These are phyloP conservation scores for Alternaria postmessia DNA, from an alignment of 2,329 filamentous ascomycete genomes.

Conservation along the genomic window DNA sequence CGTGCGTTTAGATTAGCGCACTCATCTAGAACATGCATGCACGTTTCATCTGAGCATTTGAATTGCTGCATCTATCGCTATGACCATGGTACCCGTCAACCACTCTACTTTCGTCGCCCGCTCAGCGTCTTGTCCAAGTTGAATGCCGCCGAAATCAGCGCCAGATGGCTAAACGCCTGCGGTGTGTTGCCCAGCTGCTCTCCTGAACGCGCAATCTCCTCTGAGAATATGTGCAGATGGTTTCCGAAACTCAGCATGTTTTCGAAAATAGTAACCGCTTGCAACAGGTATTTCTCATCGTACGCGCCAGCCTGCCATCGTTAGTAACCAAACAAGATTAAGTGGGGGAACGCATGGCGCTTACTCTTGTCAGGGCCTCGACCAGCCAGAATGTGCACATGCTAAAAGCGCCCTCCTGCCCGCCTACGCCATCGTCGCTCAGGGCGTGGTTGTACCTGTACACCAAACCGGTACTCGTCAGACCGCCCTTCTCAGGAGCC, in stretches of 20 bases:
- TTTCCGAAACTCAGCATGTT: constrained; percentile 81
- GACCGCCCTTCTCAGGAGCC: constrained; percentile 75
- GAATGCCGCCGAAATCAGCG: constrained; percentile 78
- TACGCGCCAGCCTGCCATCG: constrained; percentile 54
- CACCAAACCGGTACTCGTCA: constrained; percentile 78
- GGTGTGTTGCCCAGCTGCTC: constrained; percentile 83
- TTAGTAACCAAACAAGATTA: constrained; percentile 13
- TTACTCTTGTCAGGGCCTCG: constrained; percentile 75
- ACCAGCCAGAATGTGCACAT: constrained; percentile 89
- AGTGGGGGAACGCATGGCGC: constrained; percentile 45
- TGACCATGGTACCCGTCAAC: background rate
- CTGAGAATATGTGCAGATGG: constrained; percentile 79
- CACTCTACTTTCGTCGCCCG: constrained; percentile 9
- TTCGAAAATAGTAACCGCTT: constrained; percentile 74
- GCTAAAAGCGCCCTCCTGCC: constrained; percentile 77
- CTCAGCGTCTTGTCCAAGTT: constrained; percentile 67
- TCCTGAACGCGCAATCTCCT: constrained; percentile 77
- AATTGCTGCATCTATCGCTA: background rate
- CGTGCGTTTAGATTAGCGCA: constrained; percentile 12
- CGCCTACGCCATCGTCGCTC: constrained; percentile 76
- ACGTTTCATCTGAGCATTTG: constrained; percentile 3
- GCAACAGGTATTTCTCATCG: constrained; percentile 68
- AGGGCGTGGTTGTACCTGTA: constrained; percentile 76
- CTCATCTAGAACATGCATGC: constrained; percentile 11
- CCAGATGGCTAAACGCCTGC: constrained; percentile 79